Conservation (phyloP, 345 rosid genomes). For the Eucalyptus leucophloia region DNA sequence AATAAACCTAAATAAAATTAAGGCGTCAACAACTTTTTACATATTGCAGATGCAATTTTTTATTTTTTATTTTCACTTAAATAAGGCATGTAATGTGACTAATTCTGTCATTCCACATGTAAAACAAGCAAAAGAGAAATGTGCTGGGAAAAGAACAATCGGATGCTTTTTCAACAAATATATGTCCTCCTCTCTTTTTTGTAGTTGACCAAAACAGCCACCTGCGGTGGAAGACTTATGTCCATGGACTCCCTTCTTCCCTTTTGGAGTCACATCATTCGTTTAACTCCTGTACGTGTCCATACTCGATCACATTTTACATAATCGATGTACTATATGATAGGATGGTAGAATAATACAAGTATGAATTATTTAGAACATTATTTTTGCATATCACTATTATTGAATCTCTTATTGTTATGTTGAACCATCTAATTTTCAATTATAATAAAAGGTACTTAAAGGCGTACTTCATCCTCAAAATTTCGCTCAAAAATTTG, state of each 20-base stretch:
- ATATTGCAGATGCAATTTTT: too few relatives aligned
- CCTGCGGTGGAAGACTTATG: background rate
- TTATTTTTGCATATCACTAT: too few relatives aligned
- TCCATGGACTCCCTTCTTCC: too few relatives aligned
- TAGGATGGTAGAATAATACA: background rate
- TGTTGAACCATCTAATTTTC: background rate
- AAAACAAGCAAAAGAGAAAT: background rate
- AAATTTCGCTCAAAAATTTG: background rate
- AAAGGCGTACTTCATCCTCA: background rate
- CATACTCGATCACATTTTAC: too few relatives aligned
- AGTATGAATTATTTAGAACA: background rate
- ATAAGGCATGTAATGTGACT: too few relatives aligned
- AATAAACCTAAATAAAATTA: too few relatives aligned
- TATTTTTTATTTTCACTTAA: too few relatives aligned
- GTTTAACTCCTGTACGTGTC: too few relatives aligned
- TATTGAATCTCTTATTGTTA: too few relatives aligned
- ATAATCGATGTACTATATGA: background rate
- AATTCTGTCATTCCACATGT: background rate
- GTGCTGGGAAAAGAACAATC: background rate
- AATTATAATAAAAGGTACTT: background rate
- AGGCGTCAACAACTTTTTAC: too few relatives aligned
- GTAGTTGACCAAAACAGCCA: background rate
- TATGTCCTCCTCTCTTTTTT: background rate
- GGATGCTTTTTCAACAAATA: background rate
- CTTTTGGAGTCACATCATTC: too few relatives aligned